phyloP scores from a whole-genome alignment of 2,329 filamentous ascomycete genomes.

The Botryotinia globosa region DNA sequence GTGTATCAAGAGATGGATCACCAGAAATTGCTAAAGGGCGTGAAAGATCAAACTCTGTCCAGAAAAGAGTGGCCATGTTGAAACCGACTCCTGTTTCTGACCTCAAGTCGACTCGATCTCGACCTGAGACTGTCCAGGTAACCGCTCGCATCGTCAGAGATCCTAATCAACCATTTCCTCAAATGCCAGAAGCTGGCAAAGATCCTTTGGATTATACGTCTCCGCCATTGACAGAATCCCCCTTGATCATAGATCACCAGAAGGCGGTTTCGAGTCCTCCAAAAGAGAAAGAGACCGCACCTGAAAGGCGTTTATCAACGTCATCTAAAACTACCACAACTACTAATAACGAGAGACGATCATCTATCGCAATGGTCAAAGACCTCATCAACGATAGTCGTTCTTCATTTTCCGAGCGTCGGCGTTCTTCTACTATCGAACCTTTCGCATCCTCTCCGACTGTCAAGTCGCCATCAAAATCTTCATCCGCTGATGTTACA shows the following conservation, averaged over 20 bases:
- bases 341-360: constrained; percentile 45
- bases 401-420: constrained; percentile 50
- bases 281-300: constrained; percentile 44
- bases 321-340: constrained; percentile 29
- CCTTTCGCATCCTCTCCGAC: constrained; percentile 38
- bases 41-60: constrained; percentile 36
- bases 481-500: constrained; percentile 42
- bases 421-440: constrained; percentile 45
- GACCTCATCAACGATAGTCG: constrained; percentile 57
- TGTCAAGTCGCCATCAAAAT: constrained; percentile 47
- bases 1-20: constrained; percentile 47
- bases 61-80: constrained; percentile 32
- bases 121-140: constrained; percentile 79
- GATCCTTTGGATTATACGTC: constrained; percentile 45
- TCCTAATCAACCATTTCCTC: constrained; percentile 45
- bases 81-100: constrained; percentile 25
- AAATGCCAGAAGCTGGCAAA: constrained; percentile 43
- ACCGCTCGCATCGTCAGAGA: constrained; percentile 80
- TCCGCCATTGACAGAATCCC: constrained; percentile 57
- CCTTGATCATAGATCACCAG: constrained; percentile 57
- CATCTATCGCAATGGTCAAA: constrained; percentile 56
- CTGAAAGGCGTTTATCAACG: constrained; percentile 35
- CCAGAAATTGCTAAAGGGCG: constrained; percentile 42
- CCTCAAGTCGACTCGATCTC: constrained; percentile 43
- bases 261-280: constrained; percentile 37